Evolutionary conservation across 139 green algal genomes (phyloP), one percentile per base, ranked within the genome.

Genomic region (Chlamydomonas eustigma): DNA sequence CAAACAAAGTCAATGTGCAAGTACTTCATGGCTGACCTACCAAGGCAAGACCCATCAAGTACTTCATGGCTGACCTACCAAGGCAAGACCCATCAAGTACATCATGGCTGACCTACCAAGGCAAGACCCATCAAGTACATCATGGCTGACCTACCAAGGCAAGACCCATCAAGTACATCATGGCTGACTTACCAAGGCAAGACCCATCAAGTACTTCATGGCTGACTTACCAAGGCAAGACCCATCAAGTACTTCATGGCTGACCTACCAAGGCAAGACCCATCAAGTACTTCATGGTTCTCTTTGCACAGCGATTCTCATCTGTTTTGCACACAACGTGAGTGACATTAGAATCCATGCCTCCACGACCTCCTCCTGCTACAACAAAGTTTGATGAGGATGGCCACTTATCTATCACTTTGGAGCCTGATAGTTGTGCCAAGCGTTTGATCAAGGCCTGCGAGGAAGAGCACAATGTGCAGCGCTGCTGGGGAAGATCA

Each of bases 281-380:
- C 81, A 79, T 79, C 28, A 86, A 75, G 82, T 84, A 87, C 64
- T 87, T 87, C 39, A 82, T 71, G 1, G 78, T 87, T 30, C 82
- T 73, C 3, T 75, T 71, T 1, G 82, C 82, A 22, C 76, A 30
- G n/a, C 71, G 37, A 35, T 65, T 71, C 3, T 75, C 64, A 39
- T 86, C 78, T 0, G 77, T 83, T 28, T 36, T 30, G 58, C 81
- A 86, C 50, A 86, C 64, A 39, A 86, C 77, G 68, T 83, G 81
- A 3, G 77, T 83, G 1, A 83, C 78, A 2, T 6, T 22, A 4
- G 5, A 25, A 37, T 25, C 34, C 6, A 25, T 35, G 12, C 52
- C 18, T 25, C 52, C 22, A 31, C 52, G 52, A 22, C 52, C 6
- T 31, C 12, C 6, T 31, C 6, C 52, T 68, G 52, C 52, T 68